Evolutionary conservation across 2,329 filamentous ascomycete species (phyloP), one percentile per base, ranked within the genome.

Genomic region (Talaromyces sp.): DNA sequence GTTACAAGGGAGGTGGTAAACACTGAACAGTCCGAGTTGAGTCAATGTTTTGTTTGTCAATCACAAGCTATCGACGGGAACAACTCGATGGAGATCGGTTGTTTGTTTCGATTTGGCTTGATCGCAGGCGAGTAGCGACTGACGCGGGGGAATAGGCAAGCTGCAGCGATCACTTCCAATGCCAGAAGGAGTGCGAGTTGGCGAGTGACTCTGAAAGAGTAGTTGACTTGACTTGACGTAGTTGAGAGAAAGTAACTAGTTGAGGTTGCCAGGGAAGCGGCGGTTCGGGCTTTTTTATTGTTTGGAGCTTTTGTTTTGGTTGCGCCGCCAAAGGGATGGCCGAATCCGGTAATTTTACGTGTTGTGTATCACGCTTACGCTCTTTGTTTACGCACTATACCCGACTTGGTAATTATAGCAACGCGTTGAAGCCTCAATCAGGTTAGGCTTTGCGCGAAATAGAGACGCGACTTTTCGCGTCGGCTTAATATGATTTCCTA

Each of bases 231-330:
- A 28, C 7, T 8, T 9, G 5, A 35, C 28, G 45, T 33, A 13
- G 15, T 48, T 48, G 28, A 17, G 28, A 33, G 25, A 19, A 28
- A 21, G n/a, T 21, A 33, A 33, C n/a, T n/a, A n/a, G 28, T 13
- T 19, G 5, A 48, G 45, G 57, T 59, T 59, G 57, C 57, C 51
- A 40, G 57, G 57, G 57, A 59, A 55, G 50, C 54, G 45, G 53
- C 22, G 39, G 52, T 19, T 54, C 22, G 13, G 31, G 19, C 5
- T 8, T 46, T 35, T 43, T 53, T 55, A 35, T 37, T 45, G 40
- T 46, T 40, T 53, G 22, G 28, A 35, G 19, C 48, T 25, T 52
- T 52, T 52, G 48, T 52, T 52, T 37, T 52, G 48, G 22, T 52
- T 39, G 19, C 48, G 33, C 19, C 35, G 35, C 13, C 48, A 15